Evolutionary conservation across 345 rosid species (phyloP), one percentile per base, ranked within the genome.

Genomic region (Dipteronia dyeriana): DNA sequence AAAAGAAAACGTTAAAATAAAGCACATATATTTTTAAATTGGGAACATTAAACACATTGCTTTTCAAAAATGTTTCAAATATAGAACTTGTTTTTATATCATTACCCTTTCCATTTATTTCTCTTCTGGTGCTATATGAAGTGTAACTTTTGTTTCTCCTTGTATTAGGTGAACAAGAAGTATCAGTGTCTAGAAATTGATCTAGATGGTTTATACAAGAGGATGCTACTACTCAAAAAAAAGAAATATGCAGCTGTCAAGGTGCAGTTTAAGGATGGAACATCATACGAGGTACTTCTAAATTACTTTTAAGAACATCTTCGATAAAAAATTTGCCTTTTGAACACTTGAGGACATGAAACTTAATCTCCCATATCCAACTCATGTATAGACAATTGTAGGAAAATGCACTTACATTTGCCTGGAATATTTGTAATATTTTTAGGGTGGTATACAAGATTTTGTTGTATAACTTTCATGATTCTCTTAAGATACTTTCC

Each of bases 181-280:
- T 96, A 96, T 64, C 87, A 82, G 83, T 88, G 97, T 81, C 86
- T 96, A 76, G 97, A 92, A 89, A 92, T 96, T 78, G 99, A 94
- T 84, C 97, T 95, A 29, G 99, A 96, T 87, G 98, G 97, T 20
- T 70, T 92, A 82, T 96, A 94, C 85, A 92, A 92, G 87, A 94
- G 97, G 85, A 96, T 96, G 99, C 86, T 96, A 78, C 97, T 96
- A 83, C 97, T 96, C 71, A 90, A 95, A 87, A 96, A 96, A 88
- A 96, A 96, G 87, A 96, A 96, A 81, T 96, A 96, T 88, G 99
- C 99, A 77, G 99, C 99, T 68, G 92, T 96, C 81, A 96, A 90
- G 85, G 80, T 96, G 82, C 91, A 86, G 81, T 85, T 90, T 80
- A 91, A 86, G 84, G 93, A 96, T 77, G 98, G 98, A 63, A 87